These are phyloP conservation scores for Polyporus tsugae DNA, from an alignment of 1,284 basidiomycete genomes.

Conservation along the genomic window DNA sequence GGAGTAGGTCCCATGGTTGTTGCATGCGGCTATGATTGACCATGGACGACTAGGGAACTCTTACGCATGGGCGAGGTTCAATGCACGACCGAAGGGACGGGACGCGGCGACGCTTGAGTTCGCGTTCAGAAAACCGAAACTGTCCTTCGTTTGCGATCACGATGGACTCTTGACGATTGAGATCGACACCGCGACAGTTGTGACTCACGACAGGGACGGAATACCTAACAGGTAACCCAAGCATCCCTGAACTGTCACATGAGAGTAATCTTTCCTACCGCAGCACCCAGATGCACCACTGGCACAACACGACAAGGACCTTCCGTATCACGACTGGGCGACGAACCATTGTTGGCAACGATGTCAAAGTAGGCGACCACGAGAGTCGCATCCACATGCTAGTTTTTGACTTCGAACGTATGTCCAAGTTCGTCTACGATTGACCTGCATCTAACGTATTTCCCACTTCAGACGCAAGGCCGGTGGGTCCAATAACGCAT, in stretches of 20 bases:
- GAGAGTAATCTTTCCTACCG: neutral
- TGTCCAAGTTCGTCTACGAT: slow-evolving; percentile 2
- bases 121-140: slow-evolving; percentile 31
- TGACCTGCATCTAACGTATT: neutral
- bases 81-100: slow-evolving; percentile 5
- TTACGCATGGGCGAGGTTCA: slow-evolving; percentile 27
- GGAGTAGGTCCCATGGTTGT: slow-evolving; percentile 7
- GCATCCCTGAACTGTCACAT: slow-evolving; percentile 14
- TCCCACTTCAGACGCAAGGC: slow-evolving; percentile 17
- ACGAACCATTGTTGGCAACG: slow-evolving; percentile 31
- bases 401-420: slow-evolving; percentile 32
- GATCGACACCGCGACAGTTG: slow-evolving; percentile 16
- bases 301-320: neutral
- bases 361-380: slow-evolving; percentile 34
- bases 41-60: slow-evolving; percentile 17
- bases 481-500: slow-evolving; percentile 3
- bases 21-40: neutral
- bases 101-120: slow-evolving; percentile 28
- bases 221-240: neutral
- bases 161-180: slow-evolving; percentile 35
- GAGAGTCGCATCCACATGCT: slow-evolving; percentile 37
- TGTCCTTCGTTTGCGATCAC: slow-evolving; percentile 42
- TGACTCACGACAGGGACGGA: slow-evolving; percentile 4
- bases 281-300: neutral
- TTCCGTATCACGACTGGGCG: slow-evolving; percentile 35